phyloP scores from a whole-genome alignment of 768 basidiomycete genomes.

The Fibroporia radiculosa region DNA sequence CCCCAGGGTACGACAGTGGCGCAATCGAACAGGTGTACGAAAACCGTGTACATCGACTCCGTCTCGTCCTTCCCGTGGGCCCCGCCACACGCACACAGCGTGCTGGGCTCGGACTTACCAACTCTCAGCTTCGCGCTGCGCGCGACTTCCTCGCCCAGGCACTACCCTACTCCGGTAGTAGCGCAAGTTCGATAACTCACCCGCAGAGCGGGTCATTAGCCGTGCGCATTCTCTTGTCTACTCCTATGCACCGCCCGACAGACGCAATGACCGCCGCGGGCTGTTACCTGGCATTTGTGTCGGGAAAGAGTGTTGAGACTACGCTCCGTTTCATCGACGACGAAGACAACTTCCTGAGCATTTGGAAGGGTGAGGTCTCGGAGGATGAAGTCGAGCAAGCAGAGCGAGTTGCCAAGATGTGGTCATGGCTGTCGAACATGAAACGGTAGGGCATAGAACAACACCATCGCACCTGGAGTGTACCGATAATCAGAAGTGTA shows the following conservation, averaged over 20 bases:
- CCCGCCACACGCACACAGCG: constrained; percentile 6
- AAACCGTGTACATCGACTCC: constrained; percentile 10
- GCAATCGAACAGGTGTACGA: constrained; percentile 6
- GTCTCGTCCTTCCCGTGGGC: constrained; percentile 13
- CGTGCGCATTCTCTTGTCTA: constrained; percentile 21
- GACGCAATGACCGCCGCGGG: constrained; percentile 23
- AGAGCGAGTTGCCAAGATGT: constrained; percentile 19
- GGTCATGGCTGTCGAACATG: constrained; percentile 15
- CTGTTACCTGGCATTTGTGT: constrained; percentile 23
- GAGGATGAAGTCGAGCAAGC: constrained; percentile 20
- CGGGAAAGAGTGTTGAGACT: constrained; percentile 14
- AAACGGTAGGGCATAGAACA: background rate
- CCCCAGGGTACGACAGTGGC: constrained; percentile 1
- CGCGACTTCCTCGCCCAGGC: constrained; percentile 37
- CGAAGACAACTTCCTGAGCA: constrained; percentile 18
- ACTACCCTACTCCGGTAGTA: constrained; percentile 24
- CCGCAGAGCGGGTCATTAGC: constrained; percentile 1
- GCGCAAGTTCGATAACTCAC: background rate
- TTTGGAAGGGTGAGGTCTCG: constrained; percentile 25
- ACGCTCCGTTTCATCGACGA: constrained; percentile 19
- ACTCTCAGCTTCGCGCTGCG: constrained; percentile 29
- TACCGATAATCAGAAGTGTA: background rate
- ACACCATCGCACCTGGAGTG: constrained; percentile 1
- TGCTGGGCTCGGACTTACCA: constrained; percentile 20
- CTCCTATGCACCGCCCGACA: constrained; percentile 21